Conservation (phyloP, 106 monocot species). For the Dioscorea alata region DNA sequence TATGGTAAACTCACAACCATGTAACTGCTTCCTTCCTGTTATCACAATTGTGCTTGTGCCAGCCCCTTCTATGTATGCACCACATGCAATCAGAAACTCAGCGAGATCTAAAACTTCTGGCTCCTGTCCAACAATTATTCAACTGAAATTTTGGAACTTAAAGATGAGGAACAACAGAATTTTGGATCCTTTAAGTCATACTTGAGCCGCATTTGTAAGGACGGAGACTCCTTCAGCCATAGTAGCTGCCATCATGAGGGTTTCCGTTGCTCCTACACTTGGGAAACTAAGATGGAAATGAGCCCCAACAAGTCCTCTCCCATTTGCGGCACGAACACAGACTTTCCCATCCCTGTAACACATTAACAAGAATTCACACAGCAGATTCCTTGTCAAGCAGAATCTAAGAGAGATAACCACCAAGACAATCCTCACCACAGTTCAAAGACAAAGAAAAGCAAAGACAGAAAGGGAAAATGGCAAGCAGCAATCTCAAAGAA, state of each 20-base stretch:
- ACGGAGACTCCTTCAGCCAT: constrained; percentile 40
- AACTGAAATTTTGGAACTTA: background rate
- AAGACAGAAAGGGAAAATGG: background rate
- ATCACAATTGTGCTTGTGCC: constrained; percentile 39
- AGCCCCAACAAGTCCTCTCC: constrained; percentile 40
- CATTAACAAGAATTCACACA: background rate
- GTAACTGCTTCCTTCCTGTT: constrained; percentile 23
- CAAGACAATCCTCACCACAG: background rate
- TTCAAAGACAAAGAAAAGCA: background rate
- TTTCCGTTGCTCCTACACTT: constrained; percentile 54
- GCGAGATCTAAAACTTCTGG: constrained; percentile 56
- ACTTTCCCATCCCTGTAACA: constrained; percentile 40
- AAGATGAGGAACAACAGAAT: background rate
- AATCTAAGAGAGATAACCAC: background rate
- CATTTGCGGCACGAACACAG: constrained; percentile 26
- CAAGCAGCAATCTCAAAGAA: background rate
- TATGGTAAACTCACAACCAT: constrained; percentile 33
- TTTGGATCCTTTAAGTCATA: constrained; percentile 3
- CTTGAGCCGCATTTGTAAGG: constrained; percentile 45
- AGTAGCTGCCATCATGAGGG: constrained; percentile 52
- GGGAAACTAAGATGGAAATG: constrained; percentile 43
- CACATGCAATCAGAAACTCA: constrained; percentile 38
- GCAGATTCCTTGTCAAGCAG: background rate
- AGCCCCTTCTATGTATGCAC: constrained; percentile 37
- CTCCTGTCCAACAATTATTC: constrained; percentile 21